Evolutionary conservation across 2,329 filamentous ascomycete species (phyloP).

Genomic region (Elsinoe fawcettii): DNA sequence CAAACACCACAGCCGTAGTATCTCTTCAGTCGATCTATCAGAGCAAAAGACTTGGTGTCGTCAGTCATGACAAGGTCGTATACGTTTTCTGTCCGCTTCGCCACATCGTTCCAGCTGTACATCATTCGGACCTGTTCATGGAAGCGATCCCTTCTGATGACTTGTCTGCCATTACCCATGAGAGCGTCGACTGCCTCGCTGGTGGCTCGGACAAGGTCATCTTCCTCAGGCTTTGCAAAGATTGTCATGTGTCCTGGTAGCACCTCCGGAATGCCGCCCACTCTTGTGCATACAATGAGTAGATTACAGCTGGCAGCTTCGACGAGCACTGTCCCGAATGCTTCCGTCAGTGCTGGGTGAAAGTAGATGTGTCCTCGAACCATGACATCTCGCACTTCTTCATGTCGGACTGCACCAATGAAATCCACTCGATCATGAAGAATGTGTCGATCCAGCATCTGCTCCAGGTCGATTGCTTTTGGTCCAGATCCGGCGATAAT

Average conservation of each 20-base stretch:
- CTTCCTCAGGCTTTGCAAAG: constrained; percentile 93
- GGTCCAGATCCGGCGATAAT: constrained; percentile 93
- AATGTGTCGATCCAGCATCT: constrained; percentile 71
- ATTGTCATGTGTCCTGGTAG: constrained; percentile 94
- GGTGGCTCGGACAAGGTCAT: constrained; percentile 84
- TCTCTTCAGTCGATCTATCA: constrained; percentile 89
- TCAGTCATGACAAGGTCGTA: constrained; percentile 91
- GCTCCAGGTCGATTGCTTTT: constrained; percentile 94
- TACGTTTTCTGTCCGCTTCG: constrained; percentile 84
- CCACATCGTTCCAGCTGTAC: constrained; percentile 98
- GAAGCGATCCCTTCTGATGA: constrained; percentile 80
- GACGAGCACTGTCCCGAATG: constrained; percentile 95
- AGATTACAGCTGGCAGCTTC: constrained; percentile 93
- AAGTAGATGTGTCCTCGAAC: constrained; percentile 93
- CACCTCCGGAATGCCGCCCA: constrained; percentile 94
- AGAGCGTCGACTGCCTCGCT: constrained; percentile 81
- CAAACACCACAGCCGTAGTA: constrained; percentile 98
- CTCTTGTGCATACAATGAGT: constrained; percentile 93
- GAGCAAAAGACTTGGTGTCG: constrained; percentile 69
- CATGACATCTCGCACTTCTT: constrained; percentile 97
- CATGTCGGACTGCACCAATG: constrained; percentile 84
- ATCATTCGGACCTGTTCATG: constrained; percentile 96
- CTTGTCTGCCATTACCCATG: constrained; percentile 17
- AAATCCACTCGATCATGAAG: constrained; percentile 90
- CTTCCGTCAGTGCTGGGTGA: constrained; percentile 89